phyloP scores from a whole-genome alignment of 106 monocot genomes.

The Chionographis japonica region DNA sequence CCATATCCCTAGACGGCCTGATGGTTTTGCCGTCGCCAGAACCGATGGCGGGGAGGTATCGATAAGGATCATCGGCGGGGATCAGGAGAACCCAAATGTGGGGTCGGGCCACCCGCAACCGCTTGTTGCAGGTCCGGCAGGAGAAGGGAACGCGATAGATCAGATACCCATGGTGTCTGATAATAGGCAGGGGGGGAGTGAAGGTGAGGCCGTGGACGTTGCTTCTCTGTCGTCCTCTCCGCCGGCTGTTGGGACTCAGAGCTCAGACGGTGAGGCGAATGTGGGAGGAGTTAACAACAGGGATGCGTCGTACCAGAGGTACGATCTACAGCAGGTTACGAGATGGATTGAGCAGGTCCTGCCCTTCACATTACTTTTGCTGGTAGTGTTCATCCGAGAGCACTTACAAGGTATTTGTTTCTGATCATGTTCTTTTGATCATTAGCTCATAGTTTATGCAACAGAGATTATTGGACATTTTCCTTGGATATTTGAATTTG shows the following conservation, averaged over 20 bases:
- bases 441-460: too few relatives aligned
- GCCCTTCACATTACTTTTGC: constrained; percentile 78
- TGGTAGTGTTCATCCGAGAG: constrained; percentile 92
- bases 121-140: constrained; percentile 13
- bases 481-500: too few relatives aligned
- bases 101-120: constrained; percentile 5
- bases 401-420: constrained; percentile 84
- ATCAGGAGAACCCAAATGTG: constrained; percentile 35
- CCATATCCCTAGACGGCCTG: constrained; percentile 1
- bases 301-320: constrained; percentile 72
- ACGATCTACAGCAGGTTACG: constrained; percentile 89
- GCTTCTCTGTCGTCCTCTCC: neutral
- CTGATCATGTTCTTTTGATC: neutral
- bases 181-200: constrained; percentile 16
- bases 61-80: constrained; percentile 79
- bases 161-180: neutral
- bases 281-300: constrained; percentile 29
- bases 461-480: too few relatives aligned
- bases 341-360: constrained; percentile 88
- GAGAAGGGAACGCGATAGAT: constrained; percentile 23
- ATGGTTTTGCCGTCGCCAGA: constrained; percentile 2
- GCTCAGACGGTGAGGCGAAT: constrained; percentile 43
- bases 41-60: constrained; percentile 52
- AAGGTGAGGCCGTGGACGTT: constrained; percentile 13
- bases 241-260: constrained; percentile 12